Evolutionary conservation across 2,329 filamentous ascomycete species (phyloP).

Genomic region (Pseudopyrenochaeta lycopersici): DNA sequence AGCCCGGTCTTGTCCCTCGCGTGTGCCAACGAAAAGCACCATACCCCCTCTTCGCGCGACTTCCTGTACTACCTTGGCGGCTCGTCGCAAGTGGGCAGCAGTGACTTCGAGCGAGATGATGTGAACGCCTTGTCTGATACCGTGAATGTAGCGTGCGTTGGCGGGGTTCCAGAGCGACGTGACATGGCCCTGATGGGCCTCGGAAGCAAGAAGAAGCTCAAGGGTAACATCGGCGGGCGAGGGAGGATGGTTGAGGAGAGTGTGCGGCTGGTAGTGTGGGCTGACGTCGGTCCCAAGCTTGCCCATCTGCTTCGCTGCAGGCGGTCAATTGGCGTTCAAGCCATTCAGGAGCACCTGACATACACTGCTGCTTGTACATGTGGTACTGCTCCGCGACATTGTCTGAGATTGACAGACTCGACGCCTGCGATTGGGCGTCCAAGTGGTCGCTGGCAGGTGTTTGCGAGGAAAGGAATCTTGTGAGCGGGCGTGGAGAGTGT

Average conservation of each 20-base stretch:
- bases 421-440: constrained; percentile 28
- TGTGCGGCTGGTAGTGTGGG: constrained; percentile 70
- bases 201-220: constrained; percentile 73
- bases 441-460: constrained; percentile 23
- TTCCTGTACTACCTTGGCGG: constrained; percentile 89
- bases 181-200: constrained; percentile 77
- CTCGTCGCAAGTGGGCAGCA: constrained; percentile 87
- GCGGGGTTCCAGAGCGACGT: constrained; percentile 93
- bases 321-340: constrained; percentile 14
- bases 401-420: constrained; percentile 16
- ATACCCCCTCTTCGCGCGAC: constrained; percentile 83
- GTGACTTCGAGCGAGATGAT: constrained; percentile 93
- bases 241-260: constrained; percentile 77
- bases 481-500: constrained; percentile 23
- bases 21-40: constrained; percentile 89
- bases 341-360: constrained; percentile 8
- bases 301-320: constrained; percentile 44
- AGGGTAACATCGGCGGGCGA: constrained; percentile 82
- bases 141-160: constrained; percentile 94
- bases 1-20: constrained; percentile 79
- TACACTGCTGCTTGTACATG: constrained; percentile 53
- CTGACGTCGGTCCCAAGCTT: constrained; percentile 51
- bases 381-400: constrained; percentile 53
- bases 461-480: constrained; percentile 43
- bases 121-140: constrained; percentile 85